phyloP scores from a whole-genome alignment of 768 basidiomycete species.

The Suillus subluteus region DNA sequence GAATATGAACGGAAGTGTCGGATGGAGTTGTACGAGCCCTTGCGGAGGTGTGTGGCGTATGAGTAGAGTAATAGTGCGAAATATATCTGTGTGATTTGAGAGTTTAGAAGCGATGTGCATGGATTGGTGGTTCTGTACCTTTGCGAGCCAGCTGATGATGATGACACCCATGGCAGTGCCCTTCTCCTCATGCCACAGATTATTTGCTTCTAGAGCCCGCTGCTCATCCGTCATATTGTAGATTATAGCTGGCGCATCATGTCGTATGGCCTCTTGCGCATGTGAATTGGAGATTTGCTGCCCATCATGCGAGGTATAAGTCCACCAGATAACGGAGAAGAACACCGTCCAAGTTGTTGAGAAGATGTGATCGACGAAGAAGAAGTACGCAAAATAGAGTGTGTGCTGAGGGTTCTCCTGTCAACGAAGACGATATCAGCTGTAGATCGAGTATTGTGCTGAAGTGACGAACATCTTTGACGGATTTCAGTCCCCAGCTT shows the following conservation, averaged over 20 bases:
- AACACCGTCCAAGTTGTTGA: constrained; percentile 91
- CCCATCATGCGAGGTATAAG: constrained; percentile 91
- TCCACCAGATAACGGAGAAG: constrained; percentile 91
- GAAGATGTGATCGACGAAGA: constrained; percentile 89
- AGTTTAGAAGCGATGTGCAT: background rate
- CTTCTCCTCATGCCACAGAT: constrained; percentile 91
- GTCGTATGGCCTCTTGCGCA: constrained; percentile 87
- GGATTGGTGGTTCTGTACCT: constrained; percentile 55
- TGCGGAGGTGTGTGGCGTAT: constrained; percentile 89
- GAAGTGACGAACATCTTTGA: constrained; percentile 69
- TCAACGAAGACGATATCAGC: constrained; percentile 6
- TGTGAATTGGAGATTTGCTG: constrained; percentile 75
- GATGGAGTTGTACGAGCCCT: constrained; percentile 86
- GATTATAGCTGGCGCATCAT: constrained; percentile 49
- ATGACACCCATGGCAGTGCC: constrained; percentile 78
- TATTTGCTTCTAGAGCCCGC: constrained; percentile 71
- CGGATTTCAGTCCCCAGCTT: constrained; percentile 86
- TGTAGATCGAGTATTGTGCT: constrained; percentile 11
- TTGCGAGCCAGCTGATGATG: constrained; percentile 81
- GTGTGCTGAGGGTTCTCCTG: constrained; percentile 90
- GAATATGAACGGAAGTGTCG: constrained; percentile 40
- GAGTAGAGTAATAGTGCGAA: constrained; percentile 91
- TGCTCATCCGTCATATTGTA: constrained; percentile 66
- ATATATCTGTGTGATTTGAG: constrained; percentile 66
- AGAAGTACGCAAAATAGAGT: constrained; percentile 89